Evolutionary conservation across 148 eudicot genomes (phyloP).

Genomic region (Vaccinium vitisidaea): DNA sequence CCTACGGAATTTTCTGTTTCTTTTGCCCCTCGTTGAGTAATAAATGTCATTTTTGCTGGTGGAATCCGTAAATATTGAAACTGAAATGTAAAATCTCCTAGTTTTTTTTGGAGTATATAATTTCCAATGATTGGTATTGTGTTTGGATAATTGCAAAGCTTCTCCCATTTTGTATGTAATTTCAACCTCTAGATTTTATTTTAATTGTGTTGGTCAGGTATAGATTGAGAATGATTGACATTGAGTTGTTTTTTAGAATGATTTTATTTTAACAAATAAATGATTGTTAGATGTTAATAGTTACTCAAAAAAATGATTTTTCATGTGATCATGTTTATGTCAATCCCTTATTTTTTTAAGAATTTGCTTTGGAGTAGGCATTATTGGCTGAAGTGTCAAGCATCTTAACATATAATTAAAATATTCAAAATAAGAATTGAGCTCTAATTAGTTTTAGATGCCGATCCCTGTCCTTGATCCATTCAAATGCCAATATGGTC

Average conservation of each 20-base stretch:
- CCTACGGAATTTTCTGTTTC: slow-evolving; percentile 59
- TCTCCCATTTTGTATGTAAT: background rate
- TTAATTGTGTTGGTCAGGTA: background rate
- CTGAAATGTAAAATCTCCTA: background rate
- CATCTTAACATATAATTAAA: background rate
- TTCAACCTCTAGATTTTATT: background rate
- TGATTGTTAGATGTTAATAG: background rate
- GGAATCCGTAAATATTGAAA: background rate
- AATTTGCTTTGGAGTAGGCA: background rate
- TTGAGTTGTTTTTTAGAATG: too few species aligned
- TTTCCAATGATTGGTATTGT: too few species aligned
- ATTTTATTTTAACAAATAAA: too few species aligned
- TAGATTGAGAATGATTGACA: background rate
- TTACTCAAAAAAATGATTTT: too few species aligned
- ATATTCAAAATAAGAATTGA: background rate
- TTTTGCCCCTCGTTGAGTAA: slow-evolving; percentile 41
- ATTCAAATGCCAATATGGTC: background rate
- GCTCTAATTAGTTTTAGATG: too few species aligned
- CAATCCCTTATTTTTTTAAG: background rate
- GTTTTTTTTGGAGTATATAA: background rate
- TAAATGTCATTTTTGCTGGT: background rate
- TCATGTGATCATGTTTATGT: background rate
- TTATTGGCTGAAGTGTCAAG: background rate
- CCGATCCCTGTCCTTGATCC: background rate
- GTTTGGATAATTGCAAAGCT: too few species aligned